Evolutionary conservation across 179 eudicot genomes (phyloP), one percentile per base, ranked within the genome.

Genomic region (Nepenthes alata): DNA sequence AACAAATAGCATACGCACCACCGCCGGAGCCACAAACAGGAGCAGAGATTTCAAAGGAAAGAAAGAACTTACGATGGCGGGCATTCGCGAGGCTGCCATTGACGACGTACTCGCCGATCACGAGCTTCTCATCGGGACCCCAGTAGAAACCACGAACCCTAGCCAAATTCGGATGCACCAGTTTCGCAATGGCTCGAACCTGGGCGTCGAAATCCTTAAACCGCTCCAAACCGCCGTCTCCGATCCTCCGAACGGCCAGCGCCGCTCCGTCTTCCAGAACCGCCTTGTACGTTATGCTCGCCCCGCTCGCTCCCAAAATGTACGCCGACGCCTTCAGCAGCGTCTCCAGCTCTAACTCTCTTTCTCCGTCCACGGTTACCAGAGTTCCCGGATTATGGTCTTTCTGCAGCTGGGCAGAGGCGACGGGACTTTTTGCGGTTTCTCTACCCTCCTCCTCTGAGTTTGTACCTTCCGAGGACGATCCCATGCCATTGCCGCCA

Each of bases 11-110:
- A 56, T 35, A 37, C 5, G 10, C 35, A 47, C 5, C 14, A 62
- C 25, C 25, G 25, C 25, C 25, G 25, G 5, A n/a, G n/a, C 10
- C 15, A 47, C 15, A 36, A 47, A 8, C 34, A 8, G 25, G 25
- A 25, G 25, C 25, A 25, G 25, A 25, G 25, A 25, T 25, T 25
- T 25, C 1, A 25, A 25, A 54, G 35, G 35, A 9, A 13, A 5
- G 35, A 52, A 5, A 11, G 36, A 1, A 75, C 95, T 85, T 64
- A 91, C 98, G 73, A 75, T 83, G 76, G 62, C 96, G 91, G n/a
- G 86, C 91, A 67, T 82, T 91, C 57, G 98, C 95, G 4, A 91
- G 91, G 70, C 83, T 88, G 50, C 98, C 98, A 75, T 89, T 87
- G 47, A 96, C 87, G 64, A 86, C 87, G 56, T 77, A 91, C 61